These are phyloP conservation scores for Erodium maritimum DNA, from an alignment of 345 rosid species.

Conservation along the genomic window DNA sequence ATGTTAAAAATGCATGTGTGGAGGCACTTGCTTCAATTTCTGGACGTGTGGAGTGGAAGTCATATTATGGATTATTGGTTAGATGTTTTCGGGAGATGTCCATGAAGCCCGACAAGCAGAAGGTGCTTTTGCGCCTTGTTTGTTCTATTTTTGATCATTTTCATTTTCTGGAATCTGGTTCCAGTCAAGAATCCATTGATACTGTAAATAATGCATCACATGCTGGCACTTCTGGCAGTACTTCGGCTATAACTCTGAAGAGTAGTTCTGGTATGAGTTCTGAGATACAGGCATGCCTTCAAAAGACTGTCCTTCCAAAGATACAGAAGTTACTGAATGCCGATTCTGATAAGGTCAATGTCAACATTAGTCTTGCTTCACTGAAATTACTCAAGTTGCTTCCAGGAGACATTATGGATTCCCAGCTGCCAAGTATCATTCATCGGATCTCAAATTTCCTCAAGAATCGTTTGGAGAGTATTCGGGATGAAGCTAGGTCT, in stretches of 20 bases:
- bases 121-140: conserved; percentile 50
- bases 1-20: conserved; percentile 51
- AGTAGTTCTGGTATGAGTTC: conserved; percentile 12
- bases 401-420: conserved; percentile 61
- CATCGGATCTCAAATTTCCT: conserved; percentile 56
- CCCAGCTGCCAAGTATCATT: conserved; percentile 63
- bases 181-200: conserved; percentile 22
- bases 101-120: conserved; percentile 46
- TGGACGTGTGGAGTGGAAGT: conserved; percentile 62
- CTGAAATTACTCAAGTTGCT: conserved; percentile 85
- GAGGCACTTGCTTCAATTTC: conserved; percentile 74
- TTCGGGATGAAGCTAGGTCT: conserved; percentile 68
- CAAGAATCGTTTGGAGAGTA: conserved; percentile 54
- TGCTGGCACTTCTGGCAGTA: conserved; percentile 8
- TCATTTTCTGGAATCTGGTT: conserved; percentile 38
- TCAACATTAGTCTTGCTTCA: conserved; percentile 49
- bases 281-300: conserved; percentile 50
- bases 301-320: conserved; percentile 54
- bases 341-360: conserved; percentile 59
- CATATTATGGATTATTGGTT: conserved; percentile 52
- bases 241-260: conserved; percentile 14
- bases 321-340: conserved; percentile 48
- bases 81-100: conserved; percentile 69
- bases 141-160: conserved; percentile 69
- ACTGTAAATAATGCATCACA: conserved; percentile 6